Evolutionary conservation across 192 early-diverging fungal genomes (phyloP).

Genomic region (Fimicolochytrium jonesii): DNA sequence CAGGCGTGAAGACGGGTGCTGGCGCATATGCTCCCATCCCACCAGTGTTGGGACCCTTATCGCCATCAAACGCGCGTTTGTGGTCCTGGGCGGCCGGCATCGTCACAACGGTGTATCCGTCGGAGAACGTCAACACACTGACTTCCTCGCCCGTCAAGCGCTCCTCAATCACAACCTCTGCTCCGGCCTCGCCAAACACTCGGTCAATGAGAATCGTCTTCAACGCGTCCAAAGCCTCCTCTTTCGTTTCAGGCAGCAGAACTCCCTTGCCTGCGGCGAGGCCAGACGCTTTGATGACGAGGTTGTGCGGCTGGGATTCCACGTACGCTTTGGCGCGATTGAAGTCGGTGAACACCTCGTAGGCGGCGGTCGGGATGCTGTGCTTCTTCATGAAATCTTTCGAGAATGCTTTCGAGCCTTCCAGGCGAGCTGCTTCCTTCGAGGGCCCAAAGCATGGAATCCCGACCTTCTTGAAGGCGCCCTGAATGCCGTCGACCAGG

Average conservation of each 20-base stretch:
- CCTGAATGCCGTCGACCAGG: conserved; percentile 85
- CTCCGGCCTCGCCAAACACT: conserved; percentile 73
- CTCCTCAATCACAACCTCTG: conserved; percentile 96
- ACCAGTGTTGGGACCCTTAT: conserved; percentile 93
- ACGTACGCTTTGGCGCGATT: conserved; percentile 67
- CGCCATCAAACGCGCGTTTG: conserved; percentile 93
- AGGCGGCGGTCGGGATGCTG: conserved; percentile 91
- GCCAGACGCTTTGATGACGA: conserved; percentile 95
- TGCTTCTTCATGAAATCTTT: conserved; percentile 99
- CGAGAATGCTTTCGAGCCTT: conserved; percentile 97
- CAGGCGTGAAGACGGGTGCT: conserved; percentile 82
- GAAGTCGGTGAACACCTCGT: conserved; percentile 78
- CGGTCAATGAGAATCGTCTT: conserved; percentile 84
- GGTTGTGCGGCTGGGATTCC: conserved; percentile 46
- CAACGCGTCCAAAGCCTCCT: conserved; percentile 82
- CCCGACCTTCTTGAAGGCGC: conserved; percentile 82
- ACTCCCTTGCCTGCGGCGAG: conserved; percentile 98
- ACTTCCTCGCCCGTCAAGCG: conserved; percentile 90
- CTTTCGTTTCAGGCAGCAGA: conserved; percentile 75
- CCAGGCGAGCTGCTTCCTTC: conserved; percentile 79
- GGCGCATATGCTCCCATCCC: conserved; percentile 99
- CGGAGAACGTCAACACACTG: conserved; percentile 84
- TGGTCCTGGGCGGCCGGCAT: conserved; percentile 97
- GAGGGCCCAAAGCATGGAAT: conserved; percentile 93
- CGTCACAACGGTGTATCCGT: conserved; percentile 88